Evolutionary conservation across 352 stramenopile genomes (phyloP), one percentile per base, ranked within the genome.

Genomic region (Phytophthora cactorum): DNA sequence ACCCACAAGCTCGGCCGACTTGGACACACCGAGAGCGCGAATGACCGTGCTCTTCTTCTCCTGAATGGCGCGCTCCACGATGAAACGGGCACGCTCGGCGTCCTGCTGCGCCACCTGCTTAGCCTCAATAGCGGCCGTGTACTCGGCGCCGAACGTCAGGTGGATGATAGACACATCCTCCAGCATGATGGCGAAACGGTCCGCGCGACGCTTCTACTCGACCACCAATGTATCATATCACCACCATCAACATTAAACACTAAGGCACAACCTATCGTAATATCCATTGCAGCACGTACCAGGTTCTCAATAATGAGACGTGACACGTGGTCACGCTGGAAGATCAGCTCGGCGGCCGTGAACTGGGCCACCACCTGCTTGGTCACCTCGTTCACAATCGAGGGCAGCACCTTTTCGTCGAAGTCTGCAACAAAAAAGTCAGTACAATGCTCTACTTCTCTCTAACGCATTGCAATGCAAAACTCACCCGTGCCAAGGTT

Each of bases 71-170:
- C 97, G 96, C 74, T 99, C 91, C 31, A 99, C 98, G 51, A 99
- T 79, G 86, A 99, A 99, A 62, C 98, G 97, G 29, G 97, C 97
- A 68, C 98, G 92, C 76, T 99, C 97, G 27, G 97, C 97, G 50
- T 99, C 98, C 89, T 99, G 98, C 86, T 99, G 97, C 5, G 98
- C 97, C 63, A 99, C 97, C 86, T 99, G 98, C 88, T 99, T 99
- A 39, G 96, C 95, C 86, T 99, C 98, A 70, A 99, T 98, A 60
- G 98, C 98, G 31, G 93, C 95, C 49, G 97, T 98, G 87, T 99
- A 99, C 77, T 99, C 98, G 59, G 96, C 77, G 56, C 96, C 98
- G 86, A 99, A 99, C 36, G 89, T 93, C 85, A 99, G 91, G 81
- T 99, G 97, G 50, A 98, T 99, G 78, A 99, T 99, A 45, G 98